Evolutionary conservation across 1,139 yeast species (phyloP).

Genomic region (Zhuliangozyma blackwelliae): DNA sequence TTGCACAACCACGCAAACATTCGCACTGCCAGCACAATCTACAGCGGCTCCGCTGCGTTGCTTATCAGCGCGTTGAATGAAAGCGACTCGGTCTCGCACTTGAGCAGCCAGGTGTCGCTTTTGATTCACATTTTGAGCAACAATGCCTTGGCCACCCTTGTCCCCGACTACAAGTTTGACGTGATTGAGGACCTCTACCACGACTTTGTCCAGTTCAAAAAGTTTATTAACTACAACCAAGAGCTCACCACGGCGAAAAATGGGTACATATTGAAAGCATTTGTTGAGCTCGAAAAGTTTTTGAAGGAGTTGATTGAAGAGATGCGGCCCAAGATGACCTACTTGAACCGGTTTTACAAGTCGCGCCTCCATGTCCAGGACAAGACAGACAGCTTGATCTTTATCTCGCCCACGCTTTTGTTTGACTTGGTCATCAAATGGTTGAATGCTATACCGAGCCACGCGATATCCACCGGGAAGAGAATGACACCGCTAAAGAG

Average conservation of each 20-base stretch:
- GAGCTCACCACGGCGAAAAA: slow-evolving; percentile 11
- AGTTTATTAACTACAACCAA: slow-evolving; percentile 15
- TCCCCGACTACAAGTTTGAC: slow-evolving; percentile 35
- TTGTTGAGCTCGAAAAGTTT: slow-evolving; percentile 29
- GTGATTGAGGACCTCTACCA: slow-evolving; percentile 23
- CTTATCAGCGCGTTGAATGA: slow-evolving; percentile 24
- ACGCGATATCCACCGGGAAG: slow-evolving; percentile 27
- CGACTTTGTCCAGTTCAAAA: slow-evolving; percentile 21
- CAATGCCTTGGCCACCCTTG: slow-evolving; percentile 21
- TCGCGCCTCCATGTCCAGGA: slow-evolving; percentile 12
- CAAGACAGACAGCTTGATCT: slow-evolving; percentile 9
- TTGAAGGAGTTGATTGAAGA: slow-evolving; percentile 23
- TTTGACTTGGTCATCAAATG: slow-evolving; percentile 32
- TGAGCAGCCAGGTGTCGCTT: slow-evolving; percentile 25
- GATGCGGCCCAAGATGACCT: slow-evolving; percentile 23
- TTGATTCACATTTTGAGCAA: slow-evolving; percentile 23
- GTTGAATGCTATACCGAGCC: slow-evolving; percentile 35
- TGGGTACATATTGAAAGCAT: slow-evolving; percentile 11
- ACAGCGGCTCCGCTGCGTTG: slow-evolving; percentile 34
- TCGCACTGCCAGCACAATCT: slow-evolving; percentile 29
- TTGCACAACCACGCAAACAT: slow-evolving; percentile 32
- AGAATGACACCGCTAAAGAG: slow-evolving; percentile 27
- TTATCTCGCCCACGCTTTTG: slow-evolving; percentile 16
- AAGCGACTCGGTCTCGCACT: slow-evolving; percentile 15
- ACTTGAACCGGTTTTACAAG: slow-evolving; percentile 23